Evolutionary conservation across 352 stramenopile genomes (phyloP), one percentile per base, ranked within the genome.

Genomic region (Phytophthora podocarpi): DNA sequence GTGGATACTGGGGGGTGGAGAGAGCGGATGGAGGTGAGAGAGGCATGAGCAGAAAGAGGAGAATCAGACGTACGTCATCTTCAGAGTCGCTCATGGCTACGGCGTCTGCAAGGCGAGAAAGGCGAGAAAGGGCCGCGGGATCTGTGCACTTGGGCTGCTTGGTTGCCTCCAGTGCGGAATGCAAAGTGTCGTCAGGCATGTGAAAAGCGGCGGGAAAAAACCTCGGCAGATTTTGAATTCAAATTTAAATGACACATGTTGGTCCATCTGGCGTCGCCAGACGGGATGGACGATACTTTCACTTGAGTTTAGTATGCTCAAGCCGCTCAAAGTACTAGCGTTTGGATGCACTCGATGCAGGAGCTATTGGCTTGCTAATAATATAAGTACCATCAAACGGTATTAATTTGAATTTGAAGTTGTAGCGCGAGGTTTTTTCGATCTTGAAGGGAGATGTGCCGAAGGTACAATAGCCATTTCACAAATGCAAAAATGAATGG

Each of bases 1-100:
- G n/a, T n/a, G n/a, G 9, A 34, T 36, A 15, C 26, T 26, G 35
- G 18, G 21, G 31, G 16, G n/a, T 31, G 20, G 27, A 52, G 13
- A 26, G 27, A 0, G 16, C 24, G 20, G 11, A 31, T 11, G 6
- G 15, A 20, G 13, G 20, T 42, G 48, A 42, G 27, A 48, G 23
- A 23, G 24, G 21, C 15, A 53, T 20, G 12, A 13, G 1, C 30
- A 13, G 32, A 52, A 18, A 60, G 43, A 51, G 47, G 7, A 54
- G 11, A 65, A 3, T 26, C 18, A 24, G 13, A 78, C 75, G 43
- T 42, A 87, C 78, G 43, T 85, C 72, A 24, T 84, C 67, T 43
- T 84, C 75, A 6, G 75, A 84, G 45, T 78, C 74, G 51, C 73
- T 72, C 78, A 80, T 87, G 34, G 48, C 62, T 60, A 39, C 26